phyloP scores from a whole-genome alignment of 139 green algal species.

The Volvox africanus region DNA sequence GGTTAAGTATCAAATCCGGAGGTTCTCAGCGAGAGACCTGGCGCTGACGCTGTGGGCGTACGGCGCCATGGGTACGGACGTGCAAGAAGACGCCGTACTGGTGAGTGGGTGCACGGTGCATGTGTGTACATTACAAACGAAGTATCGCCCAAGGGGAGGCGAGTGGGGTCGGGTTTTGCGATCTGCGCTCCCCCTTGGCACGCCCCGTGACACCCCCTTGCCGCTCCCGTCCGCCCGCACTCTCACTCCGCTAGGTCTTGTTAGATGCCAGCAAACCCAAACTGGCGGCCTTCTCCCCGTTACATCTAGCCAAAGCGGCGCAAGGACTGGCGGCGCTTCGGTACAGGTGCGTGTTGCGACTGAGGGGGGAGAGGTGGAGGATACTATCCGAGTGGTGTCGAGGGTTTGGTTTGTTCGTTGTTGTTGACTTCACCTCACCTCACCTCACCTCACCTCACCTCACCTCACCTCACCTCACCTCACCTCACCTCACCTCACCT shows the following conservation, averaged over 20 bases:
- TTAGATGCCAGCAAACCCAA: background rate
- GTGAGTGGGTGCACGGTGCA: background rate
- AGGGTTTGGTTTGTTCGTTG: too few relatives aligned
- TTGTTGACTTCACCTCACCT: background rate
- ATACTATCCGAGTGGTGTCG: background rate
- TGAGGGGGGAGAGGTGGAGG: background rate
- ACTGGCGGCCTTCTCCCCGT: background rate
- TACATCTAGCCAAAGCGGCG: slow-evolving; percentile 24
- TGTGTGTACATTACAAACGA: too few relatives aligned
- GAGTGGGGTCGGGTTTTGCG: too few relatives aligned
- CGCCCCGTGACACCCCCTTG: background rate
- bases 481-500: background rate
- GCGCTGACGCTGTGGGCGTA: slow-evolving; percentile 41
- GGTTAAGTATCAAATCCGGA: background rate
- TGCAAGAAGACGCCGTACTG: slow-evolving; percentile 31
- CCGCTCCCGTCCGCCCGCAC: background rate
- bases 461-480: background rate
- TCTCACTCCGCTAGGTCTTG: background rate
- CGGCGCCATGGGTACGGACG: slow-evolving; percentile 42
- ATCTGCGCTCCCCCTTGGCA: background rate
- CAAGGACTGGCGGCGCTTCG: slow-evolving; percentile 37
- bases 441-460: background rate
- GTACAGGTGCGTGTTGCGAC: slow-evolving; percentile 8
- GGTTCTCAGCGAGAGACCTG: slow-evolving; percentile 23
- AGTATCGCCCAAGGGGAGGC: too few relatives aligned